Percentiles rank a stretch among this genome's conserved stretches.
Conservation (phyloP, 331 rosid species). For the Pyrus hybrid region DNA sequence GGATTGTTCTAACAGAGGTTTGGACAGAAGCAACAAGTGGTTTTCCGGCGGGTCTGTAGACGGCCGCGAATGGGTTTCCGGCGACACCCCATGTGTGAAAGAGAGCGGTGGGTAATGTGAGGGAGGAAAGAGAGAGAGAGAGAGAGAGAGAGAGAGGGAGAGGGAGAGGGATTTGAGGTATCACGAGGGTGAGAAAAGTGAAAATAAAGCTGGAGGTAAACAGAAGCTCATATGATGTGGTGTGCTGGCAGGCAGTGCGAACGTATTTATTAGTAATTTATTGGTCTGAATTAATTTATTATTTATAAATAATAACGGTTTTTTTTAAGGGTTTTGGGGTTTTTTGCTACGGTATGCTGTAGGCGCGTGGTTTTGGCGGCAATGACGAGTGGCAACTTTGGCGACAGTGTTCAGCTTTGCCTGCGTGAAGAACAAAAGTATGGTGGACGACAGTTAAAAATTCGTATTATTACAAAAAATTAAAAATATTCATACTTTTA, state of each 20-base stretch:
- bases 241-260: constrained; percentile 11
- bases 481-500: background rate
- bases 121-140: background rate
- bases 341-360: background rate
- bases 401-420: background rate
- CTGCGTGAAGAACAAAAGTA: background rate
- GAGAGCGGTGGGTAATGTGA: background rate
- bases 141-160: background rate
- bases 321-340: background rate
- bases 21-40: background rate
- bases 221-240: constrained; percentile 3
- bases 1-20: background rate
- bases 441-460: background rate
- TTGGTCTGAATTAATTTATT: no score
- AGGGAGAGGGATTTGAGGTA: background rate
- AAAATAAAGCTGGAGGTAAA: constrained; percentile 21
- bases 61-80: constrained; percentile 24
- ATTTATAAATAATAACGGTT: background rate
- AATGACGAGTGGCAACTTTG: background rate
- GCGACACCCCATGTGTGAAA: constrained; percentile 33
- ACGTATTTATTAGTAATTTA: constrained; percentile 2
- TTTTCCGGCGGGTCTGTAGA: constrained; percentile 8
- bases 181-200: constrained; percentile 38
- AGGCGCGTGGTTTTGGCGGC: background rate
- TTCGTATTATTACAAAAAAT: background rate